Conservation (phyloP, 331 rosid species). For the Quercus tomentella region DNA sequence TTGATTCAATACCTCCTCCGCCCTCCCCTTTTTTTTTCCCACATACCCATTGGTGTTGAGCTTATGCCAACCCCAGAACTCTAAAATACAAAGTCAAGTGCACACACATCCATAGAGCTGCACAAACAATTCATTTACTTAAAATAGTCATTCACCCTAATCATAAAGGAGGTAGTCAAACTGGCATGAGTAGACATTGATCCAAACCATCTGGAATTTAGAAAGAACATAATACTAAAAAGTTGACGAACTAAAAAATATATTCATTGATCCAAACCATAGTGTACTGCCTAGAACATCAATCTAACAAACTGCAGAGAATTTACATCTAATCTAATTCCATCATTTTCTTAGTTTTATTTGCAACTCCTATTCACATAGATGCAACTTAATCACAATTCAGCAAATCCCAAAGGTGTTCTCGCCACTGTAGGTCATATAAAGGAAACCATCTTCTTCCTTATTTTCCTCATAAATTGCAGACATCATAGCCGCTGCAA, state of each 20-base stretch:
- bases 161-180: not conserved
- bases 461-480: slow-evolving; percentile 74
- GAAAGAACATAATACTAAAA: not conserved
- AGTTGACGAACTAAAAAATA: not conserved
- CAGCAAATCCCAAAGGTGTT: slow-evolving; percentile 70
- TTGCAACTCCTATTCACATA: slow-evolving; percentile 30
- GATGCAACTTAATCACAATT: slow-evolving; percentile 13
- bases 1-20: too few species aligned
- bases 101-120: not conserved
- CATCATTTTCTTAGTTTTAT: slow-evolving; percentile 8
- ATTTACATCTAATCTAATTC: slow-evolving; percentile 37
- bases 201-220: not conserved
- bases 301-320: not conserved
- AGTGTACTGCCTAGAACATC: not conserved
- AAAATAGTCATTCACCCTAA: not conserved
- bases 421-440: slow-evolving; percentile 90
- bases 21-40: too few species aligned
- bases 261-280: not conserved
- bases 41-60: too few species aligned
- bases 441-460: slow-evolving; percentile 90
- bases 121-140: not conserved
- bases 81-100: not conserved
- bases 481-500: slow-evolving; percentile 81
- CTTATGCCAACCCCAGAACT: too few species aligned
- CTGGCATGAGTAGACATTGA: not conserved